Percentiles rank a stretch among this genome's conserved stretches.
These are phyloP conservation scores for Wilhelminamyces savonicus DNA, from an alignment of 805 yeast species.

Conservation along the genomic window DNA sequence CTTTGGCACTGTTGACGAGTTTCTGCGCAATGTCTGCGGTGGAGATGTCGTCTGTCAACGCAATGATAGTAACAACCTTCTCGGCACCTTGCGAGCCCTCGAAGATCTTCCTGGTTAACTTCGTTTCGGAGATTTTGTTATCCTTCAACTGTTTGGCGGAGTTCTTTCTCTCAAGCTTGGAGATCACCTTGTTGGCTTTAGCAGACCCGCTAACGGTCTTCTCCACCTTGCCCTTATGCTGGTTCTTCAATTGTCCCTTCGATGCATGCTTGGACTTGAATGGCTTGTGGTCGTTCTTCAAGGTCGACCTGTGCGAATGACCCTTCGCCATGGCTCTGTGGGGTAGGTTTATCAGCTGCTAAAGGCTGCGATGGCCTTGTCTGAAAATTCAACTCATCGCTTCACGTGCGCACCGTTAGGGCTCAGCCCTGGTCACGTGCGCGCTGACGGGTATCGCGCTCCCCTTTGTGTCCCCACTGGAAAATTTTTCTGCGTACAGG, in stretches of 20 bases:
- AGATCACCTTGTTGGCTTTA: conserved; percentile 31
- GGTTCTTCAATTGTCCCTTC: conserved; percentile 78
- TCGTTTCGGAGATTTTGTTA: conserved; percentile 58
- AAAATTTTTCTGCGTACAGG: background rate
- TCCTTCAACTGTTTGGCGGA: conserved; percentile 69
- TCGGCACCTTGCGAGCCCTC: conserved; percentile 79
- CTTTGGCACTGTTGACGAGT: conserved; percentile 37
- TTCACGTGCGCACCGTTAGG: conserved; percentile 4
- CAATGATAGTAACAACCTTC: conserved; percentile 73
- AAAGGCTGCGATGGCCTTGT: background rate
- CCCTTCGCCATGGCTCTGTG: conserved; percentile 48
- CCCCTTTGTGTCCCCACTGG: too few relatives aligned
- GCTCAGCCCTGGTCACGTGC: conserved; percentile 4
- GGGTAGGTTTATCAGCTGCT: background rate
- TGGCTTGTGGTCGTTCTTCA: conserved; percentile 80
- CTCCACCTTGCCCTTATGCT: conserved; percentile 83
- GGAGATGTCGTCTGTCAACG: conserved; percentile 69
- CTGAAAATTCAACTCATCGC: conserved; percentile 2
- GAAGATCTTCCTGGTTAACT: conserved; percentile 60
- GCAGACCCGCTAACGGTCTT: conserved; percentile 34
- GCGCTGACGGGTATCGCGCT: too few relatives aligned
- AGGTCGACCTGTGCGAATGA: conserved; percentile 77
- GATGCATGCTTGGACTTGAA: conserved; percentile 90
- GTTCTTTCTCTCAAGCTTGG: conserved; percentile 68
- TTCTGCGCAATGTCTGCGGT: conserved; percentile 47